Percentiles rank a stretch among this genome's conserved stretches.
phyloP scores from a whole-genome alignment of 495 filamentous ascomycete species.

The Annulohypoxylon maeteangense region DNA sequence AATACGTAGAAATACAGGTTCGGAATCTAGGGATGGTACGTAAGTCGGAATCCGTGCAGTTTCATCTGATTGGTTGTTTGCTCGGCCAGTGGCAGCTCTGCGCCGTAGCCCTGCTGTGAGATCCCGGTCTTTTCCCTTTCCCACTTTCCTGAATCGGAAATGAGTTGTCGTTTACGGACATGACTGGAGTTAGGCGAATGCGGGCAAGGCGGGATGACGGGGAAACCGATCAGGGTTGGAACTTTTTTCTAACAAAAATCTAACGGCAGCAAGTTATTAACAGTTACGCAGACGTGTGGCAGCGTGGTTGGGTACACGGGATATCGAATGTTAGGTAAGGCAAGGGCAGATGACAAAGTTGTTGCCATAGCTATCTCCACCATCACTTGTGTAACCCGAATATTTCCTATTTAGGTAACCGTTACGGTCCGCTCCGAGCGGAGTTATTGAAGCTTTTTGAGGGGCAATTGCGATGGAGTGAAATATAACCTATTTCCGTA shows the following conservation, averaged over 20 bases:
- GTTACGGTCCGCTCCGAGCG: neutral
- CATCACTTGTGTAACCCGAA: neutral
- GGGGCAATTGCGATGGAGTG: neutral
- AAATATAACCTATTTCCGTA: neutral
- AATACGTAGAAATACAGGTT: neutral
- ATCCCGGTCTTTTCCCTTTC: neutral
- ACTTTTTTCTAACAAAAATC: neutral
- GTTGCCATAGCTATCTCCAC: neutral
- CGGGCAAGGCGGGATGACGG: neutral
- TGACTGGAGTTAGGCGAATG: neutral
- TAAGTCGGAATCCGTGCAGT: neutral
- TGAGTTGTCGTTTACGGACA: neutral
- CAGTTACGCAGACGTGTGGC: neutral
- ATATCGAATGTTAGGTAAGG: too few relatives aligned
- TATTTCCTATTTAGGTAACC: neutral
- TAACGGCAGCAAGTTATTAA: too few relatives aligned
- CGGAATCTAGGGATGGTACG: neutral
- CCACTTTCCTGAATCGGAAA: slow-evolving; percentile 5
- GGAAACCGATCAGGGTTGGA: neutral
- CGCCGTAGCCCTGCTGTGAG: neutral
- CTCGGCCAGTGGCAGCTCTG: neutral
- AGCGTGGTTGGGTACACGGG: too few relatives aligned
- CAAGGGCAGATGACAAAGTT: neutral
- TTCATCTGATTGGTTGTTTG: neutral
- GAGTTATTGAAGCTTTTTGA: neutral